Percentiles rank a stretch among this genome's conserved stretches.
Evolutionary conservation across 202 grass and related monocot genomes (phyloP).

Genomic region (Zizania palustris): DNA sequence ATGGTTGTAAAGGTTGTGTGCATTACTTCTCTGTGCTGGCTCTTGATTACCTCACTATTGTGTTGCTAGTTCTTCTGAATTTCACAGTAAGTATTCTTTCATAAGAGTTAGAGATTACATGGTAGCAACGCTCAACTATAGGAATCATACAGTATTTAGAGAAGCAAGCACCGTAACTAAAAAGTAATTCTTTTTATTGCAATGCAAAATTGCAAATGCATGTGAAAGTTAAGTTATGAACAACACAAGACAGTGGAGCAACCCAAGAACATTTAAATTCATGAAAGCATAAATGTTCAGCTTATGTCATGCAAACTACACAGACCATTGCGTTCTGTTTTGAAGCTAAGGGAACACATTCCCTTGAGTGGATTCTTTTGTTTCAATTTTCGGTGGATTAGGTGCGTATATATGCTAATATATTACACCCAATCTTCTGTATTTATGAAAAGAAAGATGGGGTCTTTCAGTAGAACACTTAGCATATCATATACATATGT

Average conservation of each 20-base stretch:
- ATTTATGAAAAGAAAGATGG: not conserved
- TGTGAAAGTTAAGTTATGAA: too few relatives aligned
- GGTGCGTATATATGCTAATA: slow-evolving; percentile 33
- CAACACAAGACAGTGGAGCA: slow-evolving; percentile 9
- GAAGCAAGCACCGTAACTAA: not conserved
- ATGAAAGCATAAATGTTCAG: slow-evolving; percentile 35
- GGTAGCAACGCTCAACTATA: slow-evolving; percentile 16
- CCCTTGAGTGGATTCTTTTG: slow-evolving; percentile 36
- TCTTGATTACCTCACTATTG: slow-evolving; percentile 73
- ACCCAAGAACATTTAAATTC: slow-evolving; percentile 27
- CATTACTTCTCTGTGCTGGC: slow-evolving; percentile 50
- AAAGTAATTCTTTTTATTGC: too few relatives aligned
- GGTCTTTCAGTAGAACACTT: too few relatives aligned
- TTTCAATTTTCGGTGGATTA: slow-evolving; percentile 44
- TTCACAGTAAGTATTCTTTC: slow-evolving; percentile 65
- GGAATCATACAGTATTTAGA: not conserved
- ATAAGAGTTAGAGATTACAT: slow-evolving; percentile 23
- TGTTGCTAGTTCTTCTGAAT: slow-evolving; percentile 74
- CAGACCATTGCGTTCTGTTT: slow-evolving; percentile 46
- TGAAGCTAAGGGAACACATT: slow-evolving; percentile 53
- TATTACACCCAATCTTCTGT: slow-evolving; percentile 29
- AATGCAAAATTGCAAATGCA: too few relatives aligned
- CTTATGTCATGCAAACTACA: slow-evolving; percentile 42
- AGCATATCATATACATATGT: too few relatives aligned
- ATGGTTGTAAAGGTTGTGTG: slow-evolving; percentile 51